Base-by-base conservation (phyloP, 306 rosid species). In the Vicia faba region DNA sequence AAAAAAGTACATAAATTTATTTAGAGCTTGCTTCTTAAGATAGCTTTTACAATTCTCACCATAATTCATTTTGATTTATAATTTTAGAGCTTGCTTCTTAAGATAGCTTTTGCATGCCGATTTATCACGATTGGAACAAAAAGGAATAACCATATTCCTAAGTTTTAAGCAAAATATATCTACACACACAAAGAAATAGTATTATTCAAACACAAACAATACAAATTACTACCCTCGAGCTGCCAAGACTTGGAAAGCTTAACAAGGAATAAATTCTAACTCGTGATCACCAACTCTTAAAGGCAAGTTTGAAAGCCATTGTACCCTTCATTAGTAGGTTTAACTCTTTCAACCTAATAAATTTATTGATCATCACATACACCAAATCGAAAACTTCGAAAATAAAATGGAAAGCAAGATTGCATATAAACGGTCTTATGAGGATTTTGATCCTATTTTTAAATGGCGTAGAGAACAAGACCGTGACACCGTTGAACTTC, bases 401-500 rank as follows among this genome's bases (percentile, higher is more conserved):
- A 39, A 60, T 28, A 39, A 20, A 29, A 81, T 82, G 83, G 85
- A 82, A 65, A 15, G n/a, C 44, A 76, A 71, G n/a, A 64, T 25
- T 61, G 18, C 67, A 39, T 53, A 69, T 11, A 45, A 39, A 46
- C 69, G 75, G 2, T 20, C 69, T 48, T 82, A 82, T 12, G 80
- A 78, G 0, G 85, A 82, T 74, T 82, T 74, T 54, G 80, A 78
- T 61, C 85, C 85, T 4, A 20, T 74, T 19, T 60, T 15, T 68
- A 25, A 61, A 18, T 82, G 72, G 85, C 75, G 75, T 15, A 66
- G 49, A 70, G 83, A 78, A 69, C 71, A 61, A 15, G 20, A 5
- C 5, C 78, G 83, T 20, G 83, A 82, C 70, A 78, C 72, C 70
- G 20, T 82, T 61, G 80, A 74, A 31, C 73, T 82, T 29, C 74